Percentiles rank a stretch among this genome's conserved stretches.
phyloP scores from a whole-genome alignment of 106 monocot species.

The Iris macrosiphon region DNA sequence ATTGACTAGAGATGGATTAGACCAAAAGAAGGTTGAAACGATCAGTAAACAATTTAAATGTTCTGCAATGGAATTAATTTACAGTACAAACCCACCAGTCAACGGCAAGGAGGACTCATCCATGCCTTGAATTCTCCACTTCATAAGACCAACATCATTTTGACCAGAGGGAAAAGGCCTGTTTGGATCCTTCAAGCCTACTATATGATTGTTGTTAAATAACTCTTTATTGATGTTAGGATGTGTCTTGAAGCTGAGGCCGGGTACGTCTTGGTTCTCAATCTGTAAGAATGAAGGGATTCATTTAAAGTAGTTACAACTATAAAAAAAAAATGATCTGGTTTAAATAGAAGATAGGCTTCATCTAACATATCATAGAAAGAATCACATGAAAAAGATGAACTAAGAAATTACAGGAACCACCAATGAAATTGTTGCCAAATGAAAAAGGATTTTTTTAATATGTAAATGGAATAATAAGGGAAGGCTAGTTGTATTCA shows the following conservation, averaged over 20 bases:
- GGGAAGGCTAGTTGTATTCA: too few relatives aligned
- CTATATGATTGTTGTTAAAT: conserved; percentile 65
- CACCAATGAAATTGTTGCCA: too few relatives aligned
- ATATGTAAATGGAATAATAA: too few relatives aligned
- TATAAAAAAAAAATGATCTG: too few relatives aligned
- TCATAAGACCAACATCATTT: conserved; percentile 84
- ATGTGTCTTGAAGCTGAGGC: conserved; percentile 83
- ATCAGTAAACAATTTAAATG: neutral
- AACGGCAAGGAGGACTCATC: conserved; percentile 71
- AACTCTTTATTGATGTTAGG: conserved; percentile 94
- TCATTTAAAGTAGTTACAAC: too few relatives aligned
- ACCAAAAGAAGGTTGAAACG: neutral
- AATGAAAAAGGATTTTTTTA: too few relatives aligned
- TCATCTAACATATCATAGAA: too few relatives aligned
- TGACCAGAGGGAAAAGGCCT: conserved; percentile 86
- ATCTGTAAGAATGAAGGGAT: conserved; percentile 64
- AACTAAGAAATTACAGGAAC: too few relatives aligned
- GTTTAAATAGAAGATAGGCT: too few relatives aligned
- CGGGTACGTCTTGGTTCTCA: conserved; percentile 67
- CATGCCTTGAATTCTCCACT: conserved; percentile 92
- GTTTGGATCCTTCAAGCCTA: conserved; percentile 81
- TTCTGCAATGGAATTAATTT: neutral
- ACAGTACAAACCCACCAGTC: conserved; percentile 34
- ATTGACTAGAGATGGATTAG: conserved; percentile 67
- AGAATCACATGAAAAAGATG: too few relatives aligned